Base-by-base conservation (phyloP, 139 green algal genomes). In the Prasinococcaceae sp. region DNA sequence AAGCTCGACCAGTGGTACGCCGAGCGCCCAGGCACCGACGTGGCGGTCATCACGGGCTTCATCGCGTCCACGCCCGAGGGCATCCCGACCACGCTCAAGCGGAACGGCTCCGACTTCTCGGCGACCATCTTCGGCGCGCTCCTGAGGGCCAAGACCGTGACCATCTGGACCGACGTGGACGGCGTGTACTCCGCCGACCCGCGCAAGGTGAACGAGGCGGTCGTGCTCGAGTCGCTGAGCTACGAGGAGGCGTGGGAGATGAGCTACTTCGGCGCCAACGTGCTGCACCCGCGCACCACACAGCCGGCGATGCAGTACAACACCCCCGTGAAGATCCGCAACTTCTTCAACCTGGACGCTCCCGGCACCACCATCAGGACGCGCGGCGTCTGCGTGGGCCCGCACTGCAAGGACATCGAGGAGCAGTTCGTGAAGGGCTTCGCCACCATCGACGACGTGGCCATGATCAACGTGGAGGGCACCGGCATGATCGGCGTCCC, bases 211-310 rank as follows among this genome's bases (percentile, higher is more conserved):
- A 58, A 63, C 0, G 83, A 92, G 53, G 78, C 85, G 0, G 77
- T 86, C 23, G 86, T 83, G 71, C 58, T 82, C 17, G 26, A 58
- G 9, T 61, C 48, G 32, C 68, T 92, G 68, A 83, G 81, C 12
- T 97, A 97, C 63, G 77, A 95, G 50, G 88, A 97, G 71, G 88
- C 88, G 0, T 95, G 88, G 87, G 88, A 97, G 80, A 66, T 97
- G 69, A 78, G 70, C 16, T 97, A 97, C 75, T 97, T 97, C 73
- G 89, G 89, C 33, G 89, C 89, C 48, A 95, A 93, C 41, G 89
- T 97, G 61, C 78, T 97, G 68, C 89, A 97, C 75, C 89, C 89
- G 19, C 72, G 86, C 47, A 96, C 88, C 29, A 97, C 89, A 2
- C 70, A 94, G 47, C 89, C 89, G 1, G 89, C 85, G 48, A 94